Conservation (phyloP, 1,284 basidiomycete species). For the Moesziomyces parantarcticus region DNA sequence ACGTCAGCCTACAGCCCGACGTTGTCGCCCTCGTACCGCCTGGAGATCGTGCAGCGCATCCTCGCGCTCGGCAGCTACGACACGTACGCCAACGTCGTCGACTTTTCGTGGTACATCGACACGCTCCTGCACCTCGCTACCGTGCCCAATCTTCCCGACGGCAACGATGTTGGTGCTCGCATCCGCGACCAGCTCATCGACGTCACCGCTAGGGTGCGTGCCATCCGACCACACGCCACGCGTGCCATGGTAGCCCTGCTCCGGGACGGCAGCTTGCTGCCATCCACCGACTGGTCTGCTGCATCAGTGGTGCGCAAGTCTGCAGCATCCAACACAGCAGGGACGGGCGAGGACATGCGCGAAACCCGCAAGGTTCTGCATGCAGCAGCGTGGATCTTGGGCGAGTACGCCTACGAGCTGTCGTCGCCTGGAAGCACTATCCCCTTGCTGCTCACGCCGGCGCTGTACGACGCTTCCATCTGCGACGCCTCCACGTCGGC, state of each 20-base stretch:
- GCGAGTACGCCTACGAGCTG: slow-evolving; percentile 79
- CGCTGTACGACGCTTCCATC: slow-evolving; percentile 28
- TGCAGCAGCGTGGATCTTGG: slow-evolving; percentile 94
- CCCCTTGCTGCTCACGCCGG: slow-evolving; percentile 72
- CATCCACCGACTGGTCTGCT: slow-evolving; percentile 13
- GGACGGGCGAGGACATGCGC: slow-evolving; percentile 61
- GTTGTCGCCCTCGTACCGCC: slow-evolving; percentile 80
- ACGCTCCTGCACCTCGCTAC: slow-evolving; percentile 78
- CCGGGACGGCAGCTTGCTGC: slow-evolving; percentile 71
- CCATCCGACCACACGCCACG: slow-evolving; percentile 81
- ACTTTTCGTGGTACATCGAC: slow-evolving; percentile 97
- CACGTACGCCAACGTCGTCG: slow-evolving; percentile 85
- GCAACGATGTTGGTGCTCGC: slow-evolving; percentile 74
- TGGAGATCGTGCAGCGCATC: slow-evolving; percentile 82
- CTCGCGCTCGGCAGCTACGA: slow-evolving; percentile 83
- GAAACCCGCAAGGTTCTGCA: slow-evolving; percentile 77
- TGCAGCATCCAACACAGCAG: slow-evolving; percentile 71
- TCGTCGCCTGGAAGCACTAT: slow-evolving; percentile 54
- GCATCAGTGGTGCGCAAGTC: slow-evolving; percentile 62
- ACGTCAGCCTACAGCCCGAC: slow-evolving; percentile 60
- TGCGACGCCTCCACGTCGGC: slow-evolving; percentile 40
- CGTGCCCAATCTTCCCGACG: slow-evolving; percentile 74
- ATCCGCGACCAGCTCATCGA: slow-evolving; percentile 87
- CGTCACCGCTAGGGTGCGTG: slow-evolving; percentile 82
- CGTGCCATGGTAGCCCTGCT: slow-evolving; percentile 82